Percentiles rank a stretch among this genome's conserved stretches.
phyloP scores from a whole-genome alignment of 1,284 basidiomycete genomes.

The Veloporphyrellus conicus region DNA sequence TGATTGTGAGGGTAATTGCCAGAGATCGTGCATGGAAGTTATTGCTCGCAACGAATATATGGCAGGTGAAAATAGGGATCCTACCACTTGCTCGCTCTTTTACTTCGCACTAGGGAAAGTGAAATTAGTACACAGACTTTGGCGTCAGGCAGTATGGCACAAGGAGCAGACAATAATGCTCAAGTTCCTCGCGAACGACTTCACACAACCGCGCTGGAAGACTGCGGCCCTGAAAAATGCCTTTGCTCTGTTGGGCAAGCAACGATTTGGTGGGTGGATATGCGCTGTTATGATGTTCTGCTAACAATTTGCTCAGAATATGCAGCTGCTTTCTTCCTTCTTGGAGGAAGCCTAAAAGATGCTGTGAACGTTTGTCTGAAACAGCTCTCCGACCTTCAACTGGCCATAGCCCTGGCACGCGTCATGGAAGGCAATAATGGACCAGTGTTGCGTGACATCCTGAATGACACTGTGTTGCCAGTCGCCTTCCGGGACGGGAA shows the following conservation, averaged over 20 bases:
- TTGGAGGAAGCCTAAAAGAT: conserved; percentile 85
- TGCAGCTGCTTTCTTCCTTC: conserved; percentile 95
- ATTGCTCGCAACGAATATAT: conserved; percentile 93
- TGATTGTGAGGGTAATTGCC: conserved; percentile 8
- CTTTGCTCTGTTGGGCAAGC: conserved; percentile 87
- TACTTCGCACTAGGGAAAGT: conserved; percentile 94
- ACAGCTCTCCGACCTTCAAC: conserved; percentile 84
- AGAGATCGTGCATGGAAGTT: conserved; percentile 82
- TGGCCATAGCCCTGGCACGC: conserved; percentile 84
- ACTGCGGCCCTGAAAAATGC: conserved; percentile 97
- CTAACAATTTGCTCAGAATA: conserved; percentile 59
- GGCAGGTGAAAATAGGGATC: conserved; percentile 80
- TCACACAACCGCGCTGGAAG: conserved; percentile 80
- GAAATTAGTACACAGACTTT: conserved; percentile 88
- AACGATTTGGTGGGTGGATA: conserved; percentile 72
- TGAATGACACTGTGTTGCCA: conserved; percentile 76
- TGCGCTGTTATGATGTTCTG: not conserved
- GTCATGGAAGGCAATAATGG: conserved; percentile 82
- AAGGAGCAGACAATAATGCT: conserved; percentile 88
- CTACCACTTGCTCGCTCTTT: conserved; percentile 82
- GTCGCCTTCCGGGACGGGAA: conserved; percentile 82
- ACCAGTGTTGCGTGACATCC: conserved; percentile 67
- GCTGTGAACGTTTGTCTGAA: conserved; percentile 89
- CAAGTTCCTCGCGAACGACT: conserved; percentile 91
- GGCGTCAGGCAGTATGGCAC: conserved; percentile 94